phyloP scores from a whole-genome alignment of 176 grass and related monocot genomes.

The Rhynchospora tenuis region DNA sequence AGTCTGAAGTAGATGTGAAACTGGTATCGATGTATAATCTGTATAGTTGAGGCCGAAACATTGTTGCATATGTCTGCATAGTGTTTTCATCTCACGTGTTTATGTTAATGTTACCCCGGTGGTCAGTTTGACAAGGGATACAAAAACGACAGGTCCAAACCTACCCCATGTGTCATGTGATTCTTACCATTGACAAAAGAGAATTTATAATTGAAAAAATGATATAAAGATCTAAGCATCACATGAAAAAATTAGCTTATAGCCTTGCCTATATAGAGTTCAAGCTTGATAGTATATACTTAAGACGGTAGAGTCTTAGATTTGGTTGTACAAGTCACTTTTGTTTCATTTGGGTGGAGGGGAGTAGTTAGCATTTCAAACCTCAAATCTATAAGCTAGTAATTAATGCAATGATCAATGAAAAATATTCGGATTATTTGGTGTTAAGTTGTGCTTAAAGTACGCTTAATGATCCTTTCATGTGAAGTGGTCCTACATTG shows the following conservation, averaged over 20 bases:
- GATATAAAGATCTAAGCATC: not conserved
- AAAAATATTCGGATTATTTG: not conserved
- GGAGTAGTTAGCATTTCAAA: conserved; percentile 22
- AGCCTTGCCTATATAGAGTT: too few species aligned
- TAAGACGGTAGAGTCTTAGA: not conserved
- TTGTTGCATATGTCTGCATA: not conserved
- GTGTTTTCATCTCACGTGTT: not conserved
- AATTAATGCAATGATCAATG: not conserved
- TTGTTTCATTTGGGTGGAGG: not conserved
- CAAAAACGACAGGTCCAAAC: too few species aligned
- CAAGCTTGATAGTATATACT: not conserved
- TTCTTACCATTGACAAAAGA: not conserved
- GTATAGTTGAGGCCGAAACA: not conserved
- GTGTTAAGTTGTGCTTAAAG: conserved; percentile 15
- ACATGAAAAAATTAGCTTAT: not conserved
- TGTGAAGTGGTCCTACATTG: not conserved
- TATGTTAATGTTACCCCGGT: too few species aligned
- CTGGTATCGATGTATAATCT: conserved; percentile 4
- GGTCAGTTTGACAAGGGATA: too few species aligned
- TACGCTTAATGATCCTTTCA: conserved; percentile 25
- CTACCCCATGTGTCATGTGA: not conserved
- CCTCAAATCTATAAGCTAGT: not conserved
- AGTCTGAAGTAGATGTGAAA: not conserved
- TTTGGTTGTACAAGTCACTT: not conserved
- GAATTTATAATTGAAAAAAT: not conserved